Base-by-base conservation (phyloP, 2,329 filamentous ascomycete genomes). In the Colletotrichum sp. region DNA sequence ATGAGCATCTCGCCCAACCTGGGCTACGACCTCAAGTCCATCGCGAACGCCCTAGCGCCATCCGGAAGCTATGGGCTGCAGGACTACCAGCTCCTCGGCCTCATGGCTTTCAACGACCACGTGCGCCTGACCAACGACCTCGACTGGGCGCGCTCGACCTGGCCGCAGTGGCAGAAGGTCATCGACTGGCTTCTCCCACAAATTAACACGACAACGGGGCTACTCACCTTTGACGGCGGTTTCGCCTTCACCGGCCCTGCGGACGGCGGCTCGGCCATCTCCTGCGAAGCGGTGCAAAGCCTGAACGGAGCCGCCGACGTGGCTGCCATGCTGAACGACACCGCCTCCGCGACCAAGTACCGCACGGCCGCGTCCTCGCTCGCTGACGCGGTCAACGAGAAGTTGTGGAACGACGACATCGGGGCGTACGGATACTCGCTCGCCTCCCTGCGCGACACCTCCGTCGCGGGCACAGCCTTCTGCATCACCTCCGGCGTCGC, bases 261-360 rank as follows among this genome's bases (percentile, higher is more conserved):
- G 15, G 43, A 69, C 5, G 77, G 75, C 2, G 71, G 71, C 8
- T 78, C 78, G 1, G 74, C 78, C 12, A 60, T 75, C 12, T 75
- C 67, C 5, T 79, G 78, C 34, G 52, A 71, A 27, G 66, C 75
- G 3, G 78, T 77, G 4, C 70, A 79, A 32, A 58, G 66, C 3
- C 66, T 79, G 10, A 60, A 61, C 13, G 60, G 62, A 7, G 66
- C 78, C 12, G 70, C 75, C 4, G 66, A 79, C 10, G 64, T 79
- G 3, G 78, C 78, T 3, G 8, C 27, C 6, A 66, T 71, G 2
- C 25, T 79, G 2, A 68, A 56, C 6, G 74, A 89, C 82, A 78
- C 66, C 15, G 76, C 65, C 18, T 78, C 80, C 5, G 76, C 70
- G 5, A 75, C 30, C 13, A 60, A 32, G 8, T 73, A 73, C 15